Percentiles rank a stretch among this genome's conserved stretches.
phyloP scores from a whole-genome alignment of 2,329 filamentous ascomycete species.

The Alternaria gansuensis region DNA sequence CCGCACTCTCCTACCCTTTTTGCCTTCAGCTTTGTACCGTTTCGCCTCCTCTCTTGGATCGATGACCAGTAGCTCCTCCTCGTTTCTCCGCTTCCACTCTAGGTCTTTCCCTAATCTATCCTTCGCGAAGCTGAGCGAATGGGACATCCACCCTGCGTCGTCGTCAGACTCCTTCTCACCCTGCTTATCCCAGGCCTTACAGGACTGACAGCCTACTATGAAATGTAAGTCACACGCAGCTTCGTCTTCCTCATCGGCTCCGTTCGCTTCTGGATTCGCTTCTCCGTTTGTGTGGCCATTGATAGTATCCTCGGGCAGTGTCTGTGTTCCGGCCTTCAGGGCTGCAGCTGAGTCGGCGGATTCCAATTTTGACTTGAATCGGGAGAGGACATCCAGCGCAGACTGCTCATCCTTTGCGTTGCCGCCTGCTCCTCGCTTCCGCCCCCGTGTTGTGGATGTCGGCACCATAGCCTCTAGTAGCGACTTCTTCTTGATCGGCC shows the following conservation, averaged over 20 bases:
- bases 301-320: conserved; percentile 32
- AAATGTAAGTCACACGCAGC: conserved; percentile 91
- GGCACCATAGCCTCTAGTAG: conserved; percentile 79
- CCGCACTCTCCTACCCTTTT: conserved; percentile 56
- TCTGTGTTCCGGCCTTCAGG: conserved; percentile 42
- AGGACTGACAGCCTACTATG: conserved; percentile 93
- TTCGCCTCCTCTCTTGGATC: conserved; percentile 86
- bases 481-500: conserved; percentile 62
- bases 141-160: conserved; percentile 81
- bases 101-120: conserved; percentile 91
- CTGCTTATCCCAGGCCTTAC: conserved; percentile 82
- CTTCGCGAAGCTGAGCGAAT: conserved; percentile 84
- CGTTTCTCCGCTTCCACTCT: conserved; percentile 87
- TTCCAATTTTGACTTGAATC: conserved; percentile 80
- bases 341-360: conserved; percentile 49
- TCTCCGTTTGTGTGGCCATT: conserved; percentile 10
- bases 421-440: conserved; percentile 72
- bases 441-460: conserved; percentile 71
- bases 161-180: conserved; percentile 66
- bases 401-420: conserved; percentile 59
- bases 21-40: conserved; percentile 67
- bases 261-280: conserved; percentile 3
- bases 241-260: conserved; percentile 45
- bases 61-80: conserved; percentile 91
- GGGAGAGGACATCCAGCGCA: conserved; percentile 75